Percentiles rank a stretch among this genome's conserved stretches.
phyloP scores from a whole-genome alignment of 164 flowering plant species.

The Aristolochia fimbriata region DNA sequence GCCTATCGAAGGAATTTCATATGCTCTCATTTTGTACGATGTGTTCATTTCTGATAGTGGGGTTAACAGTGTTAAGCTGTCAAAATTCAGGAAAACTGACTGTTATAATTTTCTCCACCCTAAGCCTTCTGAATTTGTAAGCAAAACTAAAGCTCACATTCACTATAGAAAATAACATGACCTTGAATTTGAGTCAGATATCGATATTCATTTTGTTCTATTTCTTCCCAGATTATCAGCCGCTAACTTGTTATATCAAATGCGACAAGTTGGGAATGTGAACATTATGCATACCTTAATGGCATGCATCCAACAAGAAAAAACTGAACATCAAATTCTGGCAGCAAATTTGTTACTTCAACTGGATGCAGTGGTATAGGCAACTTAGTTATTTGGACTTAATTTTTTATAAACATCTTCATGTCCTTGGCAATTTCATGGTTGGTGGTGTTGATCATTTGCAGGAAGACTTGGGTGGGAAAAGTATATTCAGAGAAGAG shows the following conservation, averaged over 20 bases:
- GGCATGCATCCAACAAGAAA: conserved; percentile 31
- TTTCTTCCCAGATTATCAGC: conserved; percentile 42
- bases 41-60: too few species aligned
- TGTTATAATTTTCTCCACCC: too few species aligned
- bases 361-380: conserved; percentile 26
- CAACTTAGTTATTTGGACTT: too few species aligned
- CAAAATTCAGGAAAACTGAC: too few species aligned
- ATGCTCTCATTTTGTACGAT: too few species aligned
- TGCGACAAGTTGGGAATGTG: conserved; percentile 7
- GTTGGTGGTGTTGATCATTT: background rate
- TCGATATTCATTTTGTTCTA: background rate
- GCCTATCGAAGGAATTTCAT: too few species aligned
- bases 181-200: background rate
- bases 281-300: conserved; percentile 27
- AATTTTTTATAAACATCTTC: too few species aligned
- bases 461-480: conserved; percentile 50
- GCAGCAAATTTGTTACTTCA: conserved; percentile 69
- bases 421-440: too few species aligned
- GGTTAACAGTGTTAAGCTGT: too few species aligned
- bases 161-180: background rate
- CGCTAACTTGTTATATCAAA: conserved; percentile 34
- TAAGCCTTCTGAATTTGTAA: too few species aligned
- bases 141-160: background rate
- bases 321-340: conserved; percentile 36
- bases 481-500: conserved; percentile 36